phyloP scores from a whole-genome alignment of 805 yeast genomes.

The Tetrapisispora phaffii region DNA sequence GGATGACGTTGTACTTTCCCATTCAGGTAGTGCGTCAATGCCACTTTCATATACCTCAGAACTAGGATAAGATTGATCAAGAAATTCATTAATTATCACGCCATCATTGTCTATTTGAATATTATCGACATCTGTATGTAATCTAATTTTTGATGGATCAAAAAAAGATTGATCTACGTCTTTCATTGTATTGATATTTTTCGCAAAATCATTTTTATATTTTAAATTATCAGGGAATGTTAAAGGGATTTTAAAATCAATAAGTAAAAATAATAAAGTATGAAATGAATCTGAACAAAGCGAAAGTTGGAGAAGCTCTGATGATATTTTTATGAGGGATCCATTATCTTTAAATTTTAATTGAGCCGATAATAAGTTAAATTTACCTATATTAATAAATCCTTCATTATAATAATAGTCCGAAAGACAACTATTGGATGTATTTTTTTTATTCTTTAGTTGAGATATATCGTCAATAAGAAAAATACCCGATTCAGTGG shows the following conservation, averaged over 20 bases:
- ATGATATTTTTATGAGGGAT: neutral
- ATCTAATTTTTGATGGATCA: slow-evolving; percentile 8
- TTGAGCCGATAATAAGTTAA: slow-evolving; percentile 4
- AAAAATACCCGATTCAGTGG: slow-evolving; percentile 42
- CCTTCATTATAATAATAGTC: slow-evolving; percentile 20
- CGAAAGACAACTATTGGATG: slow-evolving; percentile 6
- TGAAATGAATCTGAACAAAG: slow-evolving; percentile 81
- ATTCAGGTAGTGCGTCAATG: neutral
- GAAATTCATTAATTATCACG: slow-evolving; percentile 13
- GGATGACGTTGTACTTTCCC: neutral
- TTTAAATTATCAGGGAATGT: slow-evolving; percentile 50
- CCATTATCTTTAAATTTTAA: neutral
- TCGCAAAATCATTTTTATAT: slow-evolving; percentile 32
- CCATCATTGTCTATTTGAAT: slow-evolving; percentile 7
- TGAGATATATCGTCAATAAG: slow-evolving; percentile 54
- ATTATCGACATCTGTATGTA: slow-evolving; percentile 13
- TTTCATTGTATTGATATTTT: slow-evolving; percentile 33
- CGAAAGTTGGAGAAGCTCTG: slow-evolving; percentile 28
- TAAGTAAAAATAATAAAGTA: slow-evolving; percentile 53
- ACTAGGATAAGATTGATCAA: slow-evolving; percentile 3
- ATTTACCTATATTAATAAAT: slow-evolving; percentile 19
- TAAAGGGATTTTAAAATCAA: slow-evolving; percentile 64
- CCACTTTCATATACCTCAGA: neutral
- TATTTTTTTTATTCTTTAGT: slow-evolving; percentile 12
- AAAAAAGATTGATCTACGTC: slow-evolving; percentile 30